Evolutionary conservation across 2,329 filamentous ascomycete genomes (phyloP).

Genomic region (Lojkania enalia): DNA sequence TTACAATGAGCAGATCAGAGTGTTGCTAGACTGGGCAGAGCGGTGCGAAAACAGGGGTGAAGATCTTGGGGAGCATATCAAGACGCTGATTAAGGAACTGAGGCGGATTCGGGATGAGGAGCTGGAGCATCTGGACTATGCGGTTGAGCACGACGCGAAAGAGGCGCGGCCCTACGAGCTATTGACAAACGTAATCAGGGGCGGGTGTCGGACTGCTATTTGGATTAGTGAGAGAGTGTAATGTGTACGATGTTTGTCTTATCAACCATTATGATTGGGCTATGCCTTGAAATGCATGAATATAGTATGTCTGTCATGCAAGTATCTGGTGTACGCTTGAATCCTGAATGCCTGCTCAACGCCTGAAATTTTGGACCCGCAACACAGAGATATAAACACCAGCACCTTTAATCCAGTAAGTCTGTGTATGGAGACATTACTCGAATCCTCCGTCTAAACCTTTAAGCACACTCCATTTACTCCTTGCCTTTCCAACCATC

Average conservation of each 20-base stretch:
- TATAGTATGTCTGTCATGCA: too few relatives aligned
- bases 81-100: slow-evolving; percentile 70
- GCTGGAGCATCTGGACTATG: slow-evolving; percentile 93
- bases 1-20: slow-evolving; percentile 89
- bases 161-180: slow-evolving; percentile 88
- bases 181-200: slow-evolving; percentile 81
- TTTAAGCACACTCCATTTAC: slow-evolving; percentile 39
- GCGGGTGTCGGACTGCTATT: slow-evolving; percentile 90
- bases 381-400: too few relatives aligned
- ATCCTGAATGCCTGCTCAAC: too few relatives aligned
- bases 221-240: slow-evolving; percentile 81
- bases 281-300: too few relatives aligned
- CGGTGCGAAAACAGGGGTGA: slow-evolving; percentile 77
- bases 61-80: slow-evolving; percentile 77
- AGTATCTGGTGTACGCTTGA: too few relatives aligned
- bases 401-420: too few relatives aligned
- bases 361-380: too few relatives aligned
- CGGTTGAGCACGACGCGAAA: slow-evolving; percentile 89
- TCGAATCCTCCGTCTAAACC: slow-evolving; percentile 42
- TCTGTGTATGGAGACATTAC: too few relatives aligned
- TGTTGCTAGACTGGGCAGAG: slow-evolving; percentile 77
- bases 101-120: slow-evolving; percentile 91
- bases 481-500: slow-evolving; percentile 43
- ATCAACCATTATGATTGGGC: too few relatives aligned
- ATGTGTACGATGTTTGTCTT: too few relatives aligned